Evolutionary conservation across 148 eudicot genomes (phyloP), one percentile per base, ranked within the genome.

Genomic region (Camellia japonica): DNA sequence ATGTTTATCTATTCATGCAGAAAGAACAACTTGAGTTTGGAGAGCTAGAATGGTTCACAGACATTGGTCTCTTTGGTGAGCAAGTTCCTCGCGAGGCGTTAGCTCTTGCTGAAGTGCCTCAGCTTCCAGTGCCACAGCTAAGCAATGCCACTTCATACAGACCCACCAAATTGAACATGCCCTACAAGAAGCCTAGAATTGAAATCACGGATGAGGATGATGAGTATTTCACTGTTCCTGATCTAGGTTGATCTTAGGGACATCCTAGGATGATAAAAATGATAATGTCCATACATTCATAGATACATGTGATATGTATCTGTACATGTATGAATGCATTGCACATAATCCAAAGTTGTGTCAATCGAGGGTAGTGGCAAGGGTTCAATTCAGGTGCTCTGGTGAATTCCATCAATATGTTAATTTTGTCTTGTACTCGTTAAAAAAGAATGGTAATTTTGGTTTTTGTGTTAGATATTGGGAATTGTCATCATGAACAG

Each of bases 91-190:
- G 74, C 7, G 88, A 91, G 73, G 84, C 89, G 52, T 84, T 91
- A 46, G 87, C 85, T 78, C 93, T 95, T 41, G 99, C 99, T 15
- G 99, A 96, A 86, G 98, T 96, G 51, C 99, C 99, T 79, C 93
- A 96, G 80, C 93, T 96, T 64, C 92, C 91, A 2, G 80, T 81
- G 68, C 80, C 90, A 55, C 80, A 92, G 15, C 80, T 87, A 5
- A 83, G 46, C 79, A 85, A 85, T 68, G n/a, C 79, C 46, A 13
- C 84, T 68, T 80, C 88, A 5, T 83, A 85, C 85, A 88, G 87
- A 66, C 77, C 89, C 75, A 70, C 82, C 23, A 91, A 89, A 80
- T 78, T 49, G 68, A 82, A 83, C 83, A 73, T 80, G 83, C 83
- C 97, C 51, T 55, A 86, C 90, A 96, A 96, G 87, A 96, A 90